phyloP scores from a whole-genome alignment of 495 filamentous ascomycete species.

The Penicillium odoratum region DNA sequence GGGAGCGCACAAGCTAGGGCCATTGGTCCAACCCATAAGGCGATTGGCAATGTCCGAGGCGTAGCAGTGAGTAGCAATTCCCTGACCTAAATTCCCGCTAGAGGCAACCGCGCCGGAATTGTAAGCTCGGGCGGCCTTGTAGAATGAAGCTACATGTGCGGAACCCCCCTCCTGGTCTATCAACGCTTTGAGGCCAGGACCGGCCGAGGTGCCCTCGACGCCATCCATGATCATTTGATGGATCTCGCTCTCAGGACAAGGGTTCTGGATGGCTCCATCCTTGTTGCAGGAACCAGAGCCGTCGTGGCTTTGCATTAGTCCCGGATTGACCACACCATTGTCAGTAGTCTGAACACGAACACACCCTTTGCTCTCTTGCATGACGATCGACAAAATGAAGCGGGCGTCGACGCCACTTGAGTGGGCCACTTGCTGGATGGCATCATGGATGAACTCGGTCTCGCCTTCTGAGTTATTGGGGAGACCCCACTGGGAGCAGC shows the following conservation, averaged over 20 bases:
- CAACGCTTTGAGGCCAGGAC: conserved; percentile 43
- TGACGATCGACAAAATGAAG: conserved; percentile 57
- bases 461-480: conserved; percentile 43
- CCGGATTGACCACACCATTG: conserved; percentile 48
- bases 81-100: conserved; percentile 48
- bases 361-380: conserved; percentile 62
- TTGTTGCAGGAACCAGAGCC: conserved; percentile 48
- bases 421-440: conserved; percentile 40
- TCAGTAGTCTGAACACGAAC: conserved; percentile 50
- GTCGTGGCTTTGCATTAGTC: conserved; percentile 55
- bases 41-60: conserved; percentile 58
- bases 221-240: conserved; percentile 52
- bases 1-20: conserved; percentile 22
- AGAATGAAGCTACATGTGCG: conserved; percentile 40
- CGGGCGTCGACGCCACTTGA: conserved; percentile 49
- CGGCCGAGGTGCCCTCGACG: conserved; percentile 36
- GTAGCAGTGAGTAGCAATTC: conserved; percentile 57
- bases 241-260: conserved; percentile 48
- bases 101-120: conserved; percentile 54
- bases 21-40: conserved; percentile 47
- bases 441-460: conserved; percentile 35
- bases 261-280: conserved; percentile 30
- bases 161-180: conserved; percentile 30
- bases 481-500: conserved; percentile 43
- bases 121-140: conserved; percentile 54